Base-by-base conservation (phyloP, 2,329 filamentous ascomycete species). In the Apiospora hydei region DNA sequence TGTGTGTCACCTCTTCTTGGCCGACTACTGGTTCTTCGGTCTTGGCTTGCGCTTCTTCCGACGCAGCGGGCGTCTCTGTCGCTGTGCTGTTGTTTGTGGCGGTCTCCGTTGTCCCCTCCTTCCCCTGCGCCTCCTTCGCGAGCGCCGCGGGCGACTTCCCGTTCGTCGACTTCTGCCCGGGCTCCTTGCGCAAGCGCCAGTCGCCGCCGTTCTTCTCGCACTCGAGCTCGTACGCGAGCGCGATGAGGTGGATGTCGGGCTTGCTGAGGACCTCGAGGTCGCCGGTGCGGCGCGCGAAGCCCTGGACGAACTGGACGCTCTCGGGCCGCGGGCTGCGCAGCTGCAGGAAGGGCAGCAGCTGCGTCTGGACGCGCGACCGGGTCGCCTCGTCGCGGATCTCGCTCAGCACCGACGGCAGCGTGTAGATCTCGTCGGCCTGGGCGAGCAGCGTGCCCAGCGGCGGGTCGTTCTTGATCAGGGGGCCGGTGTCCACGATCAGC, bases 211-310 rank as follows among this genome's bases (percentile, higher is more conserved):
- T 97, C 72, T 92, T 87, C 85, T 98, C 95, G 78, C 94, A 93
- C 78, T 98, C 96, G n/a, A 98, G 81, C 81, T 99, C 96, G 81
- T 98, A 98, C 0, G 94, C 93, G 71, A 99, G 85, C 11, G 96
- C 96, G 78, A 98, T 85, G 53, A 99, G 88, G 76, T 97, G 93
- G 73, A 98, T 85, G 90, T 99, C 96, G 1, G 95, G 93, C 79
- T 89, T 91, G 83, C 95, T 98, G 72, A 99, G 85, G 0, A 98
- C 96, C 14, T 93, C 90, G 74, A 95, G 87, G 81, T 99, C 96
- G 71, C 96, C 96, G 0, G 96, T 98, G 81, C 91, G 93, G 71
- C 94, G 90, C 64, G 96, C 94, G 85, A 98, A 98, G 72, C 94
- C 93, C 68, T 90, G 91, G 4, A 98, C 89, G 73, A 96, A 88